A percentile compares a stretch with the other conserved stretches of the same genome.
These are phyloP conservation scores for Paecilomyces sp. DNA, from an alignment of 2,329 filamentous ascomycete species.

Conservation along the genomic window DNA sequence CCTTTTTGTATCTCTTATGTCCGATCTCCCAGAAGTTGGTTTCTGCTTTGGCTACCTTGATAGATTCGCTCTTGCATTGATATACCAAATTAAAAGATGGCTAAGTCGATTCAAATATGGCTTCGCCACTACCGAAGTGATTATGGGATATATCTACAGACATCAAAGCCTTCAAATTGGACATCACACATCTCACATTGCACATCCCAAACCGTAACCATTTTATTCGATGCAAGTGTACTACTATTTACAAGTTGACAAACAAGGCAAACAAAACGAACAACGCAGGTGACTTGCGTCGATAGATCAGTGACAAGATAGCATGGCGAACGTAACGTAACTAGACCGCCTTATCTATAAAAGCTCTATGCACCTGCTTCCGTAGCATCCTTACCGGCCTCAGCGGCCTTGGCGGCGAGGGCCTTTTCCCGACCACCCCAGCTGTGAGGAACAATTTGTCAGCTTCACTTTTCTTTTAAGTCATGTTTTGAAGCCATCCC, in stretches of 20 bases:
- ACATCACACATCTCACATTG: no score
- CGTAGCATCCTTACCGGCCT: conserved; percentile 19
- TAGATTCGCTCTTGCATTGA: not conserved
- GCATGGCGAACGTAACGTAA: not conserved
- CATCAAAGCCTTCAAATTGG: no score
- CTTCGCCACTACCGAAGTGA: no score
- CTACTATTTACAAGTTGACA: not conserved
- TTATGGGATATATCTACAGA: no score
- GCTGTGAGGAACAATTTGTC: conserved; percentile 12
- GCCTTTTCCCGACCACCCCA: conserved; percentile 36
- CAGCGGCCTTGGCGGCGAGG: conserved; percentile 26
- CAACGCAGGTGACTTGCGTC: not conserved
- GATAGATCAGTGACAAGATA: not conserved
- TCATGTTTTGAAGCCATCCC: not conserved
- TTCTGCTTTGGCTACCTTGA: not conserved
- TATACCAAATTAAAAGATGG: not conserved
- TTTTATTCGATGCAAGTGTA: not conserved
- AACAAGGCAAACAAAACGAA: not conserved
- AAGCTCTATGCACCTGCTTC: not conserved
- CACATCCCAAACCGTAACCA: not conserved
- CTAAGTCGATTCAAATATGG: not conserved
- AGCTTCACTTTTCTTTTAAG: not conserved
- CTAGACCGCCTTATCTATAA: not conserved
- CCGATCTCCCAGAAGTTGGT: not conserved
- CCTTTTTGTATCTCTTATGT: not conserved